A percentile compares a stretch with the other conserved stretches of the same genome.
Evolutionary conservation across 345 rosid genomes (phyloP).

Genomic region (Passiflora organensis): DNA sequence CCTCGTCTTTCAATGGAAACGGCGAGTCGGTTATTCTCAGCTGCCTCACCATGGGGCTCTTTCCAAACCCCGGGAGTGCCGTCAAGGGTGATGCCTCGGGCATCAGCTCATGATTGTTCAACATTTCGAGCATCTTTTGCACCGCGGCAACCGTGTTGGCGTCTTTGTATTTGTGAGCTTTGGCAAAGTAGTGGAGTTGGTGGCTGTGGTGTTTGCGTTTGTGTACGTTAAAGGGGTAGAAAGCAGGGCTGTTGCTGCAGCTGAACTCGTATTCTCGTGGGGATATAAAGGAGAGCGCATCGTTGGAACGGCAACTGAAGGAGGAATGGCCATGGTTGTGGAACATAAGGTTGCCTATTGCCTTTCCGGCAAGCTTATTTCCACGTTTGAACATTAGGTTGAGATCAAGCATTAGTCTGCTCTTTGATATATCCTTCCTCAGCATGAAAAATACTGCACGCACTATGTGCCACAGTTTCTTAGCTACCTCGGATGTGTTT

Average conservation of each 20-base stretch:
- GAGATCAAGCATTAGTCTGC: slow-evolving; percentile 49
- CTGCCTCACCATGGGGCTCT: slow-evolving; percentile 57
- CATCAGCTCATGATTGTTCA: slow-evolving; percentile 32
- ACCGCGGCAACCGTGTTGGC: slow-evolving; percentile 49
- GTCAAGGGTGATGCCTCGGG: slow-evolving; percentile 36
- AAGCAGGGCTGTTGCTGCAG: slow-evolving; percentile 85
- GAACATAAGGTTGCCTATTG: slow-evolving; percentile 42
- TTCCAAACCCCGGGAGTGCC: slow-evolving; percentile 50
- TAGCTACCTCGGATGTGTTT: slow-evolving; percentile 38
- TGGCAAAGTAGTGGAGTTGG: slow-evolving; percentile 28
- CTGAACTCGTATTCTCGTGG: slow-evolving; percentile 85
- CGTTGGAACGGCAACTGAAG: slow-evolving; percentile 65
- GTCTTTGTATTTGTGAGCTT: slow-evolving; percentile 35
- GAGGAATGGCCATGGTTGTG: slow-evolving; percentile 35
- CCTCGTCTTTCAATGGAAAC: slow-evolving; percentile 52
- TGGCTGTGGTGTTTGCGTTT: slow-evolving; percentile 41
- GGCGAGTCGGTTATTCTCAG: slow-evolving; percentile 79
- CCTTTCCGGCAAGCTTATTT: slow-evolving; percentile 48
- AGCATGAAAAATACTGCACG: slow-evolving; percentile 48
- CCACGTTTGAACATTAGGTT: slow-evolving; percentile 51
- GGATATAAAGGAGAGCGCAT: slow-evolving; percentile 54
- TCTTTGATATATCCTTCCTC: slow-evolving; percentile 49
- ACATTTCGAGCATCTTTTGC: slow-evolving; percentile 65
- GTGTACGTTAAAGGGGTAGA: slow-evolving; percentile 24
- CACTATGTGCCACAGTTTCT: slow-evolving; percentile 50